Evolutionary conservation across 305 asterid species (phyloP), one percentile per base, ranked within the genome.

Genomic region (Fraxinus xanthoxyloides): DNA sequence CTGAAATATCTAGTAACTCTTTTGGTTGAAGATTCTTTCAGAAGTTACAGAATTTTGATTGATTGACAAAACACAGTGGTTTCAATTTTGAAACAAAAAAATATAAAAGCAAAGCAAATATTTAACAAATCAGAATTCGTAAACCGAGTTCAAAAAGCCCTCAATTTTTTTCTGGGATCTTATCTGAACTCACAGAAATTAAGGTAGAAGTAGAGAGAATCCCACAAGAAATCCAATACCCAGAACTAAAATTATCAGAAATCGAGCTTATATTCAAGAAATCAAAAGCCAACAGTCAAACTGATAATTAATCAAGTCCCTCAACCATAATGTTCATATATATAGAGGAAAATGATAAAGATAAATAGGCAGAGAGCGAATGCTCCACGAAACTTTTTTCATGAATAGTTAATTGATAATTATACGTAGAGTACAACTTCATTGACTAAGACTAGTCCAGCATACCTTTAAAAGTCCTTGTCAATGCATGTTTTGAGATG

Each of bases 381-480:
- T 85, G 80, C 30, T 72, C 51, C 87, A 90, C 93, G 91, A 82
- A 86, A 87, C 87, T 79, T 67, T 84, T 83, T 69, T 30, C 84
- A 72, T 35, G 80, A 77, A 35, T 79, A 67, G 32, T 63, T 9
- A 10, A 10, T 38, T 40, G 12, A 3, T 13, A 13, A 46, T 46
- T 10, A 28, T 26, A 67, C 35, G 74, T 12, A 67, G 36, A 67
- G 19, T 67, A 26, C 36, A 65, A 7, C 30, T 59, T 12, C 36
- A 67, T 67, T 9, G 74, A 67, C 74, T 1, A n/a, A 46, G 56
- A 67, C 74, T 10, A 13, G 73, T 43, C 54, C 54, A 3, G 0
- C 5, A 12, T 3, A 3, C 31, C 30, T 7, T 59, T 26, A 1
- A 9, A 8, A 5, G 63, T 51, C 9, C 24, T 51, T 51, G 63